Evolutionary conservation across 2,329 filamentous ascomycete genomes (phyloP), one percentile per base, ranked within the genome.

Genomic region (Elsinoe necatrix): DNA sequence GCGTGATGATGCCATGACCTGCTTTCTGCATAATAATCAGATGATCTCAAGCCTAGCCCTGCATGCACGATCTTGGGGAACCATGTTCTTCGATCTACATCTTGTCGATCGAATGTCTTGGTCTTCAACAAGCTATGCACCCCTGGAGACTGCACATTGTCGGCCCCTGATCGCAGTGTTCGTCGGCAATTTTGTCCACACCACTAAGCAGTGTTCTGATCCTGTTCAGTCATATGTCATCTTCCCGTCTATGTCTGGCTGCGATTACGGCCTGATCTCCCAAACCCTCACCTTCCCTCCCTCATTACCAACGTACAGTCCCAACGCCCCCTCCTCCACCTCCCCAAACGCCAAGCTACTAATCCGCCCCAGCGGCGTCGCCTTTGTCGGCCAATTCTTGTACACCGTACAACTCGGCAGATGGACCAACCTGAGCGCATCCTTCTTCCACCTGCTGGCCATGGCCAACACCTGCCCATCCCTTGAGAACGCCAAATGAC

Each of bases 321-420:
- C 97, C 20, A 84, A 91, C 54, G 96, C 87, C 9, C 89, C 89
- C 61, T 98, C 0, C 77, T 95, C 69, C 80, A 75, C 73, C 2
- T 75, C 79, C 52, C 85, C 0, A 75, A 74, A 76, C 16, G 76
- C 73, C 61, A 80, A 67, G 9, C 73, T 68, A 1, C 88, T 87
- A 62, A 97, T 84, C 58, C 89, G 80, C 0, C 93, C 93, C 60
- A 98, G 72, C 0, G 91, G 90, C 57, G 93, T 98, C 69, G 87
- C 85, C 61, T 84, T 82, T 55, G 92, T 98, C 21, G 93, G 93
- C 93, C 93, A 98, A 72, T 98, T 98, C 66, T 85, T 84, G 77
- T 93, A 98, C 18, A 97, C 89, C 1, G 90, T 95, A 70, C 90
- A 95, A 63, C 82, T 91, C 0, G 92, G 91, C 63, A 98, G 74